These are phyloP conservation scores for Penicillium sp. DNA, from an alignment of 2,329 filamentous ascomycete genomes.

Conservation along the genomic window DNA sequence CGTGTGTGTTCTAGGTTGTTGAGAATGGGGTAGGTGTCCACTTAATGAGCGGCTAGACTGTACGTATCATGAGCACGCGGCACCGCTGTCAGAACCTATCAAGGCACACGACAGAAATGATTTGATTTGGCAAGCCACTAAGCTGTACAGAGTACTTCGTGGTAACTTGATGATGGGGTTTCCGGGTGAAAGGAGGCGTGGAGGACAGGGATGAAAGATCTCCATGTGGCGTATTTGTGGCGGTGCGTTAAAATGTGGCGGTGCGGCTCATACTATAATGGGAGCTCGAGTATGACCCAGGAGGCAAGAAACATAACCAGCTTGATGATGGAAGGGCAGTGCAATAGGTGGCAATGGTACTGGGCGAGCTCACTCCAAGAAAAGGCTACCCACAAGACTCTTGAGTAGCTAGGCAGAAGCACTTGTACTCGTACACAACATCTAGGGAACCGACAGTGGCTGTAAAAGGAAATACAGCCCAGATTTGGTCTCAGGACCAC, in stretches of 20 bases:
- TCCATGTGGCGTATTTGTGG: slow-evolving; percentile 4
- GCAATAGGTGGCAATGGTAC: background rate
- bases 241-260: slow-evolving; percentile 4
- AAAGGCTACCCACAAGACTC: background rate
- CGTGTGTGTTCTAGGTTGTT: background rate
- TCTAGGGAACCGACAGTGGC: background rate
- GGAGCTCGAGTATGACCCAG: background rate
- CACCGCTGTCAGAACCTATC: background rate
- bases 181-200: background rate
- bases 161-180: background rate
- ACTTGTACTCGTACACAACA: background rate
- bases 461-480: background rate
- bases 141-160: background rate
- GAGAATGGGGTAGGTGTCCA: background rate
- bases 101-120: background rate
- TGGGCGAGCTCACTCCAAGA: too few species aligned
- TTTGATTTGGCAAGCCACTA: background rate
- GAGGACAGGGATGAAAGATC: background rate
- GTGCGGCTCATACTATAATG: background rate
- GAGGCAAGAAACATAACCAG: background rate
- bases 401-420: background rate
- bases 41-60: slow-evolving; percentile 1
- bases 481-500: background rate
- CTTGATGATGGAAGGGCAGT: background rate
- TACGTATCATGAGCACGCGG: background rate